Conservation (phyloP, 106 monocot genomes). For the Dactylorhiza incarnata region DNA sequence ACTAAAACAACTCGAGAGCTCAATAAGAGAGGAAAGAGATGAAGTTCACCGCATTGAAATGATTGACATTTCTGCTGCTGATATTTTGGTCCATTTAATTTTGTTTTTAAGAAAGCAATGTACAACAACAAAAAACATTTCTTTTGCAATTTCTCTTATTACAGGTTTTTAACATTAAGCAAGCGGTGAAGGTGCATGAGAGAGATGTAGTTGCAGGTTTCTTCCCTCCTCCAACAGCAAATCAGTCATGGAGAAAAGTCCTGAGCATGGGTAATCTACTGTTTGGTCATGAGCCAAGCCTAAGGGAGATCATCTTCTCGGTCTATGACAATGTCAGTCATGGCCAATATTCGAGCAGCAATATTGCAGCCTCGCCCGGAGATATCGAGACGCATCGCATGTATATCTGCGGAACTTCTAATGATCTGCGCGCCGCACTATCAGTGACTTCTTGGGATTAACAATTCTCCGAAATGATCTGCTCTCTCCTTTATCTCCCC, state of each 20-base stretch:
- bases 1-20: no score
- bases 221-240: conserved; percentile 86
- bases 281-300: conserved; percentile 89
- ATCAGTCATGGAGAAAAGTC: conserved; percentile 98
- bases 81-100: no score
- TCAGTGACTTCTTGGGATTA: conserved; percentile 97
- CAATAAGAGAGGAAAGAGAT: no score
- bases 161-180: conserved; percentile 63
- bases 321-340: conserved; percentile 30
- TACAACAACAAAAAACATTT: neutral
- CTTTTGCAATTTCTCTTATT: neutral
- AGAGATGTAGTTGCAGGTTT: conserved; percentile 56
- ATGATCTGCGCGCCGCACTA: conserved; percentile 81
- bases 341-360: conserved; percentile 45
- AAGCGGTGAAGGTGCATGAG: conserved; percentile 54
- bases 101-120: no score
- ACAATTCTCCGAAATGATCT: neutral
- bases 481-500: no score
- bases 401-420: conserved; percentile 88
- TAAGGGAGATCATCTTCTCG: conserved; percentile 83
- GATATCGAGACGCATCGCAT: conserved; percentile 78
- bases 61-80: no score
- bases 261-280: conserved; percentile 99
- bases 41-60: no score
- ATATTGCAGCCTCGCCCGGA: conserved; percentile 15